Conservation (phyloP, 331 rosid species). For the Acacia pycnantha region DNA sequence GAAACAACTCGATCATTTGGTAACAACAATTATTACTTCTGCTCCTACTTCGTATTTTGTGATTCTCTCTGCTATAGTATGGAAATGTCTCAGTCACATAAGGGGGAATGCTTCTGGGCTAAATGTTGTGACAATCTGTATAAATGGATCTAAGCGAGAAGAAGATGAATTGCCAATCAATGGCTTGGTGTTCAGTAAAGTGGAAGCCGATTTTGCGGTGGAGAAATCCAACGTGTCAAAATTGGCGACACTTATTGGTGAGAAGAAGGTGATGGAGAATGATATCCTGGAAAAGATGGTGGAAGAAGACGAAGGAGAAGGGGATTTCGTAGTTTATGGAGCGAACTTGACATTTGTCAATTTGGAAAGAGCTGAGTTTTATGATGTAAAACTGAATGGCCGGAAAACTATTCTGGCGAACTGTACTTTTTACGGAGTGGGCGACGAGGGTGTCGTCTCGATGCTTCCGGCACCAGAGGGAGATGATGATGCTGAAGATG, state of each 20-base stretch:
- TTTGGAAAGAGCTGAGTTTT: constrained; percentile 53
- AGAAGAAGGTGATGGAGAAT: constrained; percentile 43
- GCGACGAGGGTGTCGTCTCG: constrained; percentile 71
- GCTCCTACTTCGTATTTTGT: constrained; percentile 40
- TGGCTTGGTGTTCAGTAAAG: constrained; percentile 45
- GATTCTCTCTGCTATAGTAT: constrained; percentile 50
- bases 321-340: constrained; percentile 60
- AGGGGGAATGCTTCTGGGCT: constrained; percentile 28
- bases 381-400: constrained; percentile 60
- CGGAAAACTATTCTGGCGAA: constrained; percentile 52
- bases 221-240: constrained; percentile 39
- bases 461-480: constrained; percentile 56
- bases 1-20: constrained; percentile 44
- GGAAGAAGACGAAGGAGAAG: constrained; percentile 34
- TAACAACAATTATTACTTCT: neutral
- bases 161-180: constrained; percentile 41
- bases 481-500: constrained; percentile 1
- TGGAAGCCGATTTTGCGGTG: constrained; percentile 37
- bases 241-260: constrained; percentile 44
- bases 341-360: constrained; percentile 69
- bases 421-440: constrained; percentile 58
- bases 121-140: constrained; percentile 51
- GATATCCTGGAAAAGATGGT: constrained; percentile 32
- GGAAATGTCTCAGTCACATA: constrained; percentile 54
- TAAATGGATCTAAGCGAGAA: neutral